Evolutionary conservation across 106 monocot genomes (phyloP).

Genomic region (Allium sativum): DNA sequence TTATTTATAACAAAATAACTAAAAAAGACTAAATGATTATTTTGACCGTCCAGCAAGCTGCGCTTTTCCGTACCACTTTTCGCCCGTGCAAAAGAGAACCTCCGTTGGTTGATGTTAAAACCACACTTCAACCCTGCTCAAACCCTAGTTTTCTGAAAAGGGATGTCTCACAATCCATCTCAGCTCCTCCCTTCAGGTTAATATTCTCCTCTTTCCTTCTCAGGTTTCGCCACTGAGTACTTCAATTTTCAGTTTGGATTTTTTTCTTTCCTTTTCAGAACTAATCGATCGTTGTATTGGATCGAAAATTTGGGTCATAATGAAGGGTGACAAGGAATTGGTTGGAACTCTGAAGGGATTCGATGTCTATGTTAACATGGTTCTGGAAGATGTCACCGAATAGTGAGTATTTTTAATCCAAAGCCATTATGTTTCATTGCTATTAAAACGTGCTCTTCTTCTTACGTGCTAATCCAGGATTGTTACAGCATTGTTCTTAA

Average conservation of each 20-base stretch:
- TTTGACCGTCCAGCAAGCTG: too few relatives aligned
- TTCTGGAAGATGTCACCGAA: constrained; percentile 98
- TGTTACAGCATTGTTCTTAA: too few relatives aligned
- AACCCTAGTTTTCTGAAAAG: neutral
- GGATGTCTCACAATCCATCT: constrained; percentile 43
- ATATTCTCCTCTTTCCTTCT: constrained; percentile 4
- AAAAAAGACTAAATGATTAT: too few relatives aligned
- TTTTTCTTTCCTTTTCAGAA: constrained; percentile 27
- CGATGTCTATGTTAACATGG: constrained; percentile 99
- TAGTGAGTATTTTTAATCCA: constrained; percentile 33
- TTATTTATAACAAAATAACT: too few relatives aligned
- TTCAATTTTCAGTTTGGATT: neutral
- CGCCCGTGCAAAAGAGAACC: too few relatives aligned
- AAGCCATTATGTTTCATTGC: too few relatives aligned
- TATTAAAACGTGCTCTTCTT: too few relatives aligned
- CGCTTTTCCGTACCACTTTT: too few relatives aligned
- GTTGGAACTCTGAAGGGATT: constrained; percentile 94
- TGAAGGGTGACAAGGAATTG: constrained; percentile 99
- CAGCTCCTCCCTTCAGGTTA: constrained; percentile 54
- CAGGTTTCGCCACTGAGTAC: too few relatives aligned
- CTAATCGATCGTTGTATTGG: constrained; percentile 97
- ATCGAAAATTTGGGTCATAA: constrained; percentile 99
- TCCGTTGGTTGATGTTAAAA: too few relatives aligned
- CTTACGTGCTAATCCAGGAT: too few relatives aligned
- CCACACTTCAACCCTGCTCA: too few relatives aligned